These are phyloP conservation scores for Trichoderma lentiforme DNA, from an alignment of 2,329 filamentous ascomycete genomes.

Conservation along the genomic window DNA sequence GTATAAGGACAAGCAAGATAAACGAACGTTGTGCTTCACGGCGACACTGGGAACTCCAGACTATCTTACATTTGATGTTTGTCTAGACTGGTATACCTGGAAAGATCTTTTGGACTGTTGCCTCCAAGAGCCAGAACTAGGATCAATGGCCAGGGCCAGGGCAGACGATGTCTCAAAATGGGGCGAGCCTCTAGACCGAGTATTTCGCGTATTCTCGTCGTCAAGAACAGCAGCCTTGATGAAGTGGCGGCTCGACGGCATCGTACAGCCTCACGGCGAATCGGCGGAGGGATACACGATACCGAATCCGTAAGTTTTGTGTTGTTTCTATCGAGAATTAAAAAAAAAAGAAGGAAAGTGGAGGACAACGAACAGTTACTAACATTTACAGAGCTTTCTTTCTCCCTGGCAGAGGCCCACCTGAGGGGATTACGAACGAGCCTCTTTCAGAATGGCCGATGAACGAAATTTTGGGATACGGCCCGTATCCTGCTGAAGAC, in stretches of 20 bases:
- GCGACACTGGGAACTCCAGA: neutral
- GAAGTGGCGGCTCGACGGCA: slow-evolving; percentile 25
- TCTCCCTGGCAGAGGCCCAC: neutral
- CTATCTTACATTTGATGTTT: neutral
- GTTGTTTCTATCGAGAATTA: too few relatives aligned
- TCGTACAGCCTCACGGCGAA: slow-evolving; percentile 26
- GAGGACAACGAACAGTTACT: neutral
- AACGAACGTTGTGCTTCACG: too few relatives aligned
- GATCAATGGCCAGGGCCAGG: slow-evolving; percentile 9
- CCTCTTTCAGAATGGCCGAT: slow-evolving; percentile 31
- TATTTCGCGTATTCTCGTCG: slow-evolving; percentile 22
- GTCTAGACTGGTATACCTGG: neutral
- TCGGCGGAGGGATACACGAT: slow-evolving; percentile 19
- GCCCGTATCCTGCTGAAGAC: slow-evolving; percentile 19
- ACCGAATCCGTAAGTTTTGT: slow-evolving; percentile 25
- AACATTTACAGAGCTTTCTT: slow-evolving; percentile 22
- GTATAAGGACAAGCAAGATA: neutral
- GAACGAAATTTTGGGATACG: slow-evolving; percentile 23
- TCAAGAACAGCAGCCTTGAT: slow-evolving; percentile 19
- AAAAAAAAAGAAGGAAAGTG: neutral
- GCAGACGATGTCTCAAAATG: slow-evolving; percentile 14
- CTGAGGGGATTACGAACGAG: slow-evolving; percentile 21
- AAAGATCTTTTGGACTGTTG: neutral
- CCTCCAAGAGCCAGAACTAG: neutral
- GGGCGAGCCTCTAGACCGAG: neutral